Conservation (phyloP, 1,284 basidiomycete species). For the Hemileccinum hortonii region DNA sequence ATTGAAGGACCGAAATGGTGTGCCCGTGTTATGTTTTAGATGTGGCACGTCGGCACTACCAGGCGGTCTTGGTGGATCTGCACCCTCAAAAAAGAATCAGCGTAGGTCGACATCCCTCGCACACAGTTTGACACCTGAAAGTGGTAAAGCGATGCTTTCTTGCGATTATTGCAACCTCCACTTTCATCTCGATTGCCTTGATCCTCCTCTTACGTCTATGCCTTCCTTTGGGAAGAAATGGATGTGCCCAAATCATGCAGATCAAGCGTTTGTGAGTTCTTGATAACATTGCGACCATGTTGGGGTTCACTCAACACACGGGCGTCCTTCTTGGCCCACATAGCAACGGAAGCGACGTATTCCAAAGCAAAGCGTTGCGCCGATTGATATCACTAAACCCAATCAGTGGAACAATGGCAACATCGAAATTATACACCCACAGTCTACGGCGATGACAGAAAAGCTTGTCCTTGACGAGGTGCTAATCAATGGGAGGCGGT, state of each 20-base stretch:
- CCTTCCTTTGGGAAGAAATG: constrained; percentile 89
- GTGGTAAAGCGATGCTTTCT: constrained; percentile 76
- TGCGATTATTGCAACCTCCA: constrained; percentile 96
- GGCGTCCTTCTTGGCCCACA: constrained; percentile 8
- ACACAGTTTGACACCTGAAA: constrained; percentile 41
- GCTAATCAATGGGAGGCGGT: constrained; percentile 80
- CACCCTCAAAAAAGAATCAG: constrained; percentile 54
- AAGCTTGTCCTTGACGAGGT: constrained; percentile 70
- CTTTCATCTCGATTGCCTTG: constrained; percentile 97
- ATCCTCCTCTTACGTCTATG: constrained; percentile 85
- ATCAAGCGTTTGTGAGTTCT: constrained; percentile 67
- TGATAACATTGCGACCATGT: constrained; percentile 3
- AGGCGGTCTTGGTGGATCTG: constrained; percentile 44
- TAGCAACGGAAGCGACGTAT: constrained; percentile 76
- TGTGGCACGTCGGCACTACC: constrained; percentile 82
- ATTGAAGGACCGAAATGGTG: constrained; percentile 82
- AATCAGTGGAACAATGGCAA: constrained; percentile 88
- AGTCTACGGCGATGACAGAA: constrained; percentile 43
- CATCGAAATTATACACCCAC: constrained; percentile 79
- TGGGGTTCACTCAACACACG: constrained; percentile 9
- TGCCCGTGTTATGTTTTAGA: constrained; percentile 82
- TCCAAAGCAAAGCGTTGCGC: constrained; percentile 64
- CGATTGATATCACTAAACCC: constrained; percentile 69
- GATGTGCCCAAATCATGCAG: constrained; percentile 98
- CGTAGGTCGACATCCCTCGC: constrained; percentile 46